phyloP scores from a whole-genome alignment of 2,329 filamentous ascomycete genomes.

The Plenodomus tracheiphilus region DNA sequence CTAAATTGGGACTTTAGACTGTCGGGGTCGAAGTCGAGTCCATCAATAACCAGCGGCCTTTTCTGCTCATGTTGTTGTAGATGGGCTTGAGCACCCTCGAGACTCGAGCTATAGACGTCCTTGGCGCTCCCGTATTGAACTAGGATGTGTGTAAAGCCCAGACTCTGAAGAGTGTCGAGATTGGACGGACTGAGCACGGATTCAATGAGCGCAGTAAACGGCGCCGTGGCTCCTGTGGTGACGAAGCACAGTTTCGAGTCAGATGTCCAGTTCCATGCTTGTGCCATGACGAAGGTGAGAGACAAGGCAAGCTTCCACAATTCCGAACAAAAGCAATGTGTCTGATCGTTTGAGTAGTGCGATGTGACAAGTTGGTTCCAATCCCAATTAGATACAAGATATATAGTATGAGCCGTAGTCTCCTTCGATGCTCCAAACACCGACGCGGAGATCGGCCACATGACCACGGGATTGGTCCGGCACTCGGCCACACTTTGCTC shows the following conservation, averaged over 20 bases:
- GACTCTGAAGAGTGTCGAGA: conserved; percentile 60
- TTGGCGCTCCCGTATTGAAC: conserved; percentile 79
- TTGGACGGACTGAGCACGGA: conserved; percentile 67
- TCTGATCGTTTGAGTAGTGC: too few species aligned
- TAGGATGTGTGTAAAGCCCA: conserved; percentile 70
- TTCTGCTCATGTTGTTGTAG: conserved; percentile 7
- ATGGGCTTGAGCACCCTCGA: conserved; percentile 15
- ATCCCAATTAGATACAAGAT: too few species aligned
- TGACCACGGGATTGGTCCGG: conserved; percentile 20
- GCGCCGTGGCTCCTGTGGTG: conserved; percentile 88
- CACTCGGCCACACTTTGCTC: conserved; percentile 26
- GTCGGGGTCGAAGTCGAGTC: conserved; percentile 67
- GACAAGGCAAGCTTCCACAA: too few species aligned
- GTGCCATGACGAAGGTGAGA: conserved; percentile 12
- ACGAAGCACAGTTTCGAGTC: conserved; percentile 68
- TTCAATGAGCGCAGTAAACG: conserved; percentile 72
- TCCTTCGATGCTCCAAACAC: neutral
- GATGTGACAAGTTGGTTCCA: too few species aligned
- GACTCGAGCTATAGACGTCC: conserved; percentile 53
- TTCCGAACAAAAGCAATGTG: too few species aligned
- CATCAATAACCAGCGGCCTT: conserved; percentile 51
- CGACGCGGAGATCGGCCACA: conserved; percentile 28
- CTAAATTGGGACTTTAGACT: conserved; percentile 65
- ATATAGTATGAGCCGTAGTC: too few species aligned
- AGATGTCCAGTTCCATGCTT: conserved; percentile 24